A percentile compares a stretch with the other conserved stretches of the same genome.
These are phyloP conservation scores for Climacium dendroides DNA, from an alignment of 225 moss, liverwort and hornwort genomes.

Conservation along the genomic window DNA sequence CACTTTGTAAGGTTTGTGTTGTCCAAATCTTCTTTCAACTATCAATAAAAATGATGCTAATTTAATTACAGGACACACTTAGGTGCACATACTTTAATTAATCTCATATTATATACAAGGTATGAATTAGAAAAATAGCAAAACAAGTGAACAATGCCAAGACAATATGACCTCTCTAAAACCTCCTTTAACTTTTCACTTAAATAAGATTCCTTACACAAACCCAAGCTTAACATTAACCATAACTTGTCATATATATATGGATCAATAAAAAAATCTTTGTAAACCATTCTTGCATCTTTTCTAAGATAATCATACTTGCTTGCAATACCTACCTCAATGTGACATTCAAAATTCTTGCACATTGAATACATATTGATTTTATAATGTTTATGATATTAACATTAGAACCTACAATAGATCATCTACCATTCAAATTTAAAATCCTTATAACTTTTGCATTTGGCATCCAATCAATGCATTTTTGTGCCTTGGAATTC, in stretches of 20 bases:
- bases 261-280: not conserved
- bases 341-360: not conserved
- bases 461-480: no score
- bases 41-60: not conserved
- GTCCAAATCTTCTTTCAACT: not conserved
- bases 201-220: constrained; percentile 42
- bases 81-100: not conserved
- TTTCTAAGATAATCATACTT: not conserved
- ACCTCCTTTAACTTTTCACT: constrained; percentile 61
- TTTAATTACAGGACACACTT: not conserved
- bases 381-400: no score
- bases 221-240: not conserved
- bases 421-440: no score
- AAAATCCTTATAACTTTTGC: no score
- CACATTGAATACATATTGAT: no score
- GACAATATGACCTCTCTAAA: constrained; percentile 49
- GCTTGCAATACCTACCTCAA: not conserved
- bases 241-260: not conserved
- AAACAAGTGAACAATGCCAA: not conserved
- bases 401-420: no score
- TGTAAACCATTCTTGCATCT: not conserved
- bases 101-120: not conserved
- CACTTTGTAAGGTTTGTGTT: no score
- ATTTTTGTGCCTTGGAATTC: no score
- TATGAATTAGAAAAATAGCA: not conserved